These are phyloP conservation scores for Pestalotiopsis sp. DNA, from an alignment of 2,329 filamentous ascomycete genomes.

Conservation along the genomic window DNA sequence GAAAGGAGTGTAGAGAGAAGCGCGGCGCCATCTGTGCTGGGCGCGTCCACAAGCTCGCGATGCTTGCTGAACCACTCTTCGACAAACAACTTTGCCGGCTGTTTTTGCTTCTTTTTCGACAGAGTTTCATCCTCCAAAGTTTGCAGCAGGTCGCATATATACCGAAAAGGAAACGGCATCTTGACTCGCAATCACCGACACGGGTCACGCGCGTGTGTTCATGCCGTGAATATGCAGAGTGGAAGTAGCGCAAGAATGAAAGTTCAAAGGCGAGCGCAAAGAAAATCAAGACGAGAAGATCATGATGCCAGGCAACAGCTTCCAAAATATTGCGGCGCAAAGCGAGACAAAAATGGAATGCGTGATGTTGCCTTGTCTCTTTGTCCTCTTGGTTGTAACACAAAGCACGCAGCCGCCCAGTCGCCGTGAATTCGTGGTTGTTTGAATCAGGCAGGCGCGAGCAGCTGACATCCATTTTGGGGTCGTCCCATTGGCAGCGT, in stretches of 20 bases:
- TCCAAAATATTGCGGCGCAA: not conserved
- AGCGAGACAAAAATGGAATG: not conserved
- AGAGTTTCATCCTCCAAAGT: slow-evolving; percentile 55
- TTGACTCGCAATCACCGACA: not conserved
- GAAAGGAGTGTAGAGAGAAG: slow-evolving; percentile 79
- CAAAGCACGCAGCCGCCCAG: not conserved
- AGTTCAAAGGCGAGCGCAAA: not conserved
- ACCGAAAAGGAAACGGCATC: slow-evolving; percentile 67
- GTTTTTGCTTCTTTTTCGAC: slow-evolving; percentile 33
- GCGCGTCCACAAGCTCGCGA: slow-evolving; percentile 57
- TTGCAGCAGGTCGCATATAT: slow-evolving; percentile 75
- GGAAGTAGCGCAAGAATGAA: not conserved
- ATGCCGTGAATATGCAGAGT: slow-evolving; percentile 4
- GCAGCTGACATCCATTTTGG: not conserved
- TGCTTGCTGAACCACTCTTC: slow-evolving; percentile 72
- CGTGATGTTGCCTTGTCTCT: not conserved
- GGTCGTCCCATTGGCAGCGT: not conserved
- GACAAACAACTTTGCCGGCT: slow-evolving; percentile 42
- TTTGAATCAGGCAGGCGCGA: not conserved
- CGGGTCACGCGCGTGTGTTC: not conserved
- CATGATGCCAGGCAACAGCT: slow-evolving; percentile 2
- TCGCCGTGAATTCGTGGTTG: not conserved
- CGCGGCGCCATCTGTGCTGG: slow-evolving; percentile 61
- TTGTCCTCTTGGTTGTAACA: not conserved
- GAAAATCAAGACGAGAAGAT: not conserved